phyloP scores from a whole-genome alignment of 2,329 filamentous ascomycete genomes.

The Remersonia thermophila region DNA sequence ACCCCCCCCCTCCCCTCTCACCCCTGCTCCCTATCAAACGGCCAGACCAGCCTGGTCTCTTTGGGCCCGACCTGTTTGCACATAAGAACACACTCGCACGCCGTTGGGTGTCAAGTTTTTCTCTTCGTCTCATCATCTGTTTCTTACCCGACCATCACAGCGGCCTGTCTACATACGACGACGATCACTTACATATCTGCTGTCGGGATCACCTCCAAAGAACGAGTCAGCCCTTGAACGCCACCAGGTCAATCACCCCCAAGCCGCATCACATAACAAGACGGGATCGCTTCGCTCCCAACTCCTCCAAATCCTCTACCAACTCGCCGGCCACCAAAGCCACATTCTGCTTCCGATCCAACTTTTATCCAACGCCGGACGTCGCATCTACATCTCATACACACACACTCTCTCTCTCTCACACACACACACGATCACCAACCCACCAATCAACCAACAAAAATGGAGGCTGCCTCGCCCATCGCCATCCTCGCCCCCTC shows the following conservation, averaged over 20 bases:
- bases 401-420: too few species aligned
- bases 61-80: constrained; percentile 11
- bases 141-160: constrained; percentile 8
- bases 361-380: too few species aligned
- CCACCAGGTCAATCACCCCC: too few species aligned
- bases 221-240: neutral
- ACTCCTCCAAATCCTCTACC: too few species aligned
- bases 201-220: too few species aligned
- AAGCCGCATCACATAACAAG: too few species aligned
- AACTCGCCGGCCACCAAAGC: too few species aligned
- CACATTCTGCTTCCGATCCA: too few species aligned
- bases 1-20: neutral
- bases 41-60: constrained; percentile 6
- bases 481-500: constrained; percentile 35
- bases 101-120: constrained; percentile 5
- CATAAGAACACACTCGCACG: constrained; percentile 14
- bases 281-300: too few species aligned
- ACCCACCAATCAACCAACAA: constrained; percentile 8
- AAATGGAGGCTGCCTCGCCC: constrained; percentile 34
- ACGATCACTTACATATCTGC: constrained; percentile 1
- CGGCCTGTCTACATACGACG: too few species aligned
- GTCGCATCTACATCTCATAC: too few species aligned
- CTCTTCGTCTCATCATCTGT: constrained; percentile 8
- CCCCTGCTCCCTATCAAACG: constrained; percentile 11
- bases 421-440: neutral